Conservation (phyloP, 2,329 filamentous ascomycete species). For the Ophiostoma ulmi region DNA sequence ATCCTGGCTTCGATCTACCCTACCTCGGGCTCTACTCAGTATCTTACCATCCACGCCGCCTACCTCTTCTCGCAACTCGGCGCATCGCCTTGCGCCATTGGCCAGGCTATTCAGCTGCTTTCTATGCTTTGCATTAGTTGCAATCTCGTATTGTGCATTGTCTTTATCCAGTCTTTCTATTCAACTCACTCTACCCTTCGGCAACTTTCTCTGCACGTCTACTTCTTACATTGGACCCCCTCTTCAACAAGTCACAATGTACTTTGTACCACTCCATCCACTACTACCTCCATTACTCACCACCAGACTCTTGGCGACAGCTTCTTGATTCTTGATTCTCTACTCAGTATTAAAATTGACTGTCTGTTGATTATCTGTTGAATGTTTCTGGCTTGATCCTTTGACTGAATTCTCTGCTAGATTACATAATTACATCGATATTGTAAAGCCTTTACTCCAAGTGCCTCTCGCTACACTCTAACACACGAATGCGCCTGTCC, state of each 20-base stretch:
- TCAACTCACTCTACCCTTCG: not conserved
- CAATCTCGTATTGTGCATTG: not conserved
- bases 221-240: not conserved
- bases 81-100: slow-evolving; percentile 13
- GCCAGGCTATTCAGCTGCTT: not conserved
- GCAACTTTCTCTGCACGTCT: not conserved
- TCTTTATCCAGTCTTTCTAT: not conserved
- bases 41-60: not conserved
- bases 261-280: slow-evolving; percentile 1
- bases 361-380: not conserved
- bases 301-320: not conserved
- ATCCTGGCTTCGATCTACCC: not conserved
- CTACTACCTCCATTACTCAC: slow-evolving; percentile 8
- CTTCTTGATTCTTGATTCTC: not conserved
- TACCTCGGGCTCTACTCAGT: not conserved
- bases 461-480: no score
- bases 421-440: no score
- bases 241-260: slow-evolving; percentile 10
- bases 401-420: no score
- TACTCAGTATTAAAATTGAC: no score
- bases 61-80: not conserved
- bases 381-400: not conserved
- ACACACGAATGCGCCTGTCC: not conserved
- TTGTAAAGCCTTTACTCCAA: no score
- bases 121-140: slow-evolving; percentile 7